Base-by-base conservation (phyloP, 148 eudicot genomes). In the Rhododendron ferrugineum region DNA sequence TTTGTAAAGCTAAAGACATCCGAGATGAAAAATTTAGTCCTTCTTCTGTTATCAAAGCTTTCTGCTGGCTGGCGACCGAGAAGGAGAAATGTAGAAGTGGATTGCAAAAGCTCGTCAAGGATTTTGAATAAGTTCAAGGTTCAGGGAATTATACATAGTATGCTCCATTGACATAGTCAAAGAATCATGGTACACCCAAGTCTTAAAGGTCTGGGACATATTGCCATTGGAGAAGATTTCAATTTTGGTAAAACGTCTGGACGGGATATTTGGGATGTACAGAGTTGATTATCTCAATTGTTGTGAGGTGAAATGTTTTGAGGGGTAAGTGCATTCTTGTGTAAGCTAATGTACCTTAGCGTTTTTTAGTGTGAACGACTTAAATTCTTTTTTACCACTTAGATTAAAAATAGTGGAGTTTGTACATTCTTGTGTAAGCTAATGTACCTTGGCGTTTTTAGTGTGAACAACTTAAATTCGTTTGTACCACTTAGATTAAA, bases 61-160 rank as follows among this genome's bases (percentile, higher is more conserved):
- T 92, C 94, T 56, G 87, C 85, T 86, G 98, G 98, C 4, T 94
- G 98, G 98, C 89, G 95, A 77, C 95, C 95, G 5, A 90, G 87
- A 88, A 89, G 80, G 78, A 44, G 83, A 81, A 91, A 77, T 85
- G 85, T 89, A 86, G 94, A 93, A 75, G 85, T 87, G 6, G 83
- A 32, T 47, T 92, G 92, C 78, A 90, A 93, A 56, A 90, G 88
- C 82, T 85, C 90, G 18, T 66, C 87, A 5, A 89, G 86, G 18
- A 91, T 93, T 11, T 82, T 93, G 18, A 93, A 93, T 80, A 90
- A 91, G 64, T 92, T 91, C 88, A 94, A 91, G 88, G 93, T 91
- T 91, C 88, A 93, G 91, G 77, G 89, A 89, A 10, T 87, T 87
- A 26, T 94, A 90, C 77, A 54, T 93, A 82, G 86, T 93, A 26